Evolutionary conservation across 805 yeast species (phyloP).

Genomic region (Hanseniaspora jakobsenii): DNA sequence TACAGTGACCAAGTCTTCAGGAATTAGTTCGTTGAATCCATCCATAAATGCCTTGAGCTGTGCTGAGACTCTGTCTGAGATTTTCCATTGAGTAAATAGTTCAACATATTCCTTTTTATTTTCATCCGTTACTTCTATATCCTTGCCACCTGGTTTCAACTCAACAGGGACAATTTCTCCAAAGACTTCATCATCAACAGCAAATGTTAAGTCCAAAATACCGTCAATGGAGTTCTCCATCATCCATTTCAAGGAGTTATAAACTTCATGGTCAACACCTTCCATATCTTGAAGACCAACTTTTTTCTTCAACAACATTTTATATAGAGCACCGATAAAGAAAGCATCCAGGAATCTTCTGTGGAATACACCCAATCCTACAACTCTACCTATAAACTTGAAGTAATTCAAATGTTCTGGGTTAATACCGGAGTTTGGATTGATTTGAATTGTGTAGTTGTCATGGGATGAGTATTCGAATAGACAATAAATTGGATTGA

Average conservation of each 20-base stretch:
- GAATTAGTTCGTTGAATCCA: conserved; percentile 94
- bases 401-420: conserved; percentile 97
- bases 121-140: conserved; percentile 86
- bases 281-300: conserved; percentile 95
- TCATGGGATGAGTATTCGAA: conserved; percentile 97
- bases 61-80: conserved; percentile 81
- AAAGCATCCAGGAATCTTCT: conserved; percentile 95
- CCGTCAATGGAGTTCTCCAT: conserved; percentile 87
- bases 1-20: conserved; percentile 90
- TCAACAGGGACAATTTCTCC: conserved; percentile 87
- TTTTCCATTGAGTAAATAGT: conserved; percentile 90
- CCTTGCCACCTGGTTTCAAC: conserved; percentile 74
- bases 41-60: conserved; percentile 94
- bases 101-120: conserved; percentile 93
- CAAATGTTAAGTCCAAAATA: conserved; percentile 75
- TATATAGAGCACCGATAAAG: conserved; percentile 95
- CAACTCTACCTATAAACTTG: conserved; percentile 96
- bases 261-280: conserved; percentile 95
- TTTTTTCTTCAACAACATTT: conserved; percentile 92
- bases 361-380: conserved; percentile 96
- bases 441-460: conserved; percentile 93
- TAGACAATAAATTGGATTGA: conserved; percentile 92
- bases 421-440: conserved; percentile 91
- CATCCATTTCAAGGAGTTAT: conserved; percentile 90
- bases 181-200: conserved; percentile 83